These are phyloP conservation scores for Chernovozyma aurita DNA, from an alignment of 1,139 yeast genomes.

Conservation along the genomic window DNA sequence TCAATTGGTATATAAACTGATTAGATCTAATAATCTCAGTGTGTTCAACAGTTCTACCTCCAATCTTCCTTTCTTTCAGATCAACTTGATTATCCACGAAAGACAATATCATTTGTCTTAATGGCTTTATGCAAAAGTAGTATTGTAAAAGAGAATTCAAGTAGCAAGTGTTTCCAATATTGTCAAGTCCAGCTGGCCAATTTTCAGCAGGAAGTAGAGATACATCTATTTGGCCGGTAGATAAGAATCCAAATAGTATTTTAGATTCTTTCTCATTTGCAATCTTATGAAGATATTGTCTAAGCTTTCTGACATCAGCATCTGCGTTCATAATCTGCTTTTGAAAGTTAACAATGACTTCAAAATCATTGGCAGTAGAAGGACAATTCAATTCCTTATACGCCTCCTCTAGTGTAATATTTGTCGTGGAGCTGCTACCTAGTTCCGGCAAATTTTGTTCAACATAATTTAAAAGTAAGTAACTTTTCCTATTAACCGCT, in stretches of 20 bases:
- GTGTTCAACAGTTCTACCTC: conserved; percentile 74
- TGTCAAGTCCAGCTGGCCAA: conserved; percentile 89
- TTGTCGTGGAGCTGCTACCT: conserved; percentile 13
- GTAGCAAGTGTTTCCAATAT: conserved; percentile 94
- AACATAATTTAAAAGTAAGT: conserved; percentile 41
- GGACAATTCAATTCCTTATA: conserved; percentile 40
- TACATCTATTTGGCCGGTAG: conserved; percentile 59
- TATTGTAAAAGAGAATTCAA: conserved; percentile 85
- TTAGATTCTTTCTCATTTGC: conserved; percentile 48
- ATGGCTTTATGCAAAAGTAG: conserved; percentile 79
- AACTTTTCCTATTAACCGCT: conserved; percentile 38
- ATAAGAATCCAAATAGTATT: conserved; percentile 48
- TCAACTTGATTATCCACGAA: conserved; percentile 40
- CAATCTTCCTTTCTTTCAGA: conserved; percentile 54
- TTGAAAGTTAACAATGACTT: conserved; percentile 54
- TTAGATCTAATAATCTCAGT: conserved; percentile 76
- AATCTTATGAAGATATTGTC: conserved; percentile 47
- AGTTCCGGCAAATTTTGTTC: conserved; percentile 39
- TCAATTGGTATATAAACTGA: conserved; percentile 71
- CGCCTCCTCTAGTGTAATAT: not conserved
- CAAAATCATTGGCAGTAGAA: conserved; percentile 48
- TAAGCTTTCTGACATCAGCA: conserved; percentile 41
- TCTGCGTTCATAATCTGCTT: conserved; percentile 18
- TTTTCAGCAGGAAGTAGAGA: conserved; percentile 56
- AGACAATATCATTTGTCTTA: conserved; percentile 60